Percentiles rank a stretch among this genome's conserved stretches.
Conservation (phyloP, 495 filamentous ascomycete genomes). For the Xylaria cubensis region DNA sequence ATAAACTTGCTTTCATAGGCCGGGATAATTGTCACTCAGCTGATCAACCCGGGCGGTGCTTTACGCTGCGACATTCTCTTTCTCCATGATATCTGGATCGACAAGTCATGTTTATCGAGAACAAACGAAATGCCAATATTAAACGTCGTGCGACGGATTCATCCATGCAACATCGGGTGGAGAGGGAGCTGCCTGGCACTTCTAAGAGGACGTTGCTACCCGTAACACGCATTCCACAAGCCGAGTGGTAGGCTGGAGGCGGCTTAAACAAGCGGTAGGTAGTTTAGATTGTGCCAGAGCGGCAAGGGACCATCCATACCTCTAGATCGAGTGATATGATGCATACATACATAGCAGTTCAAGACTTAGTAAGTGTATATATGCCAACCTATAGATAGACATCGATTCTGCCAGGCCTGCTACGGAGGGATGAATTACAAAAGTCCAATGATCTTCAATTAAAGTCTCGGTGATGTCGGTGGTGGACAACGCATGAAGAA, state of each 20-base stretch:
- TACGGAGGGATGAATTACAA: neutral
- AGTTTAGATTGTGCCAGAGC: neutral
- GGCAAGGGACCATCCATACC: neutral
- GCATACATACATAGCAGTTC: neutral
- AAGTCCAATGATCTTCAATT: neutral
- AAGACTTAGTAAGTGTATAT: neutral
- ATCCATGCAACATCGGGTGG: conserved; percentile 12
- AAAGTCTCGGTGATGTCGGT: neutral
- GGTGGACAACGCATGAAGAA: conserved; percentile 4
- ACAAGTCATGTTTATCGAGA: conserved; percentile 10
- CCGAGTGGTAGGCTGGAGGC: neutral
- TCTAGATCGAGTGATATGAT: conserved; percentile 14
- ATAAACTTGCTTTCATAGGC: conserved; percentile 10
- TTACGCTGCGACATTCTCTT: neutral
- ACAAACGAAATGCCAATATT: neutral
- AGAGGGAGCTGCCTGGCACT: conserved; percentile 18
- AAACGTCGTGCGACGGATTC: conserved; percentile 17
- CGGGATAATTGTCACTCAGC: neutral
- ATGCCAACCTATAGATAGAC: conserved; percentile 7
- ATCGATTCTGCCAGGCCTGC: neutral
- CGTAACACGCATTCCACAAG: conserved; percentile 14
- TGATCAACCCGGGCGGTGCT: conserved; percentile 2
- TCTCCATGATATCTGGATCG: neutral
- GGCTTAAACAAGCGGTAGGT: conserved; percentile 15
- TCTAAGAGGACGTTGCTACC: conserved; percentile 10